Evolutionary conservation across 2,329 filamentous ascomycete species (phyloP).

Genomic region (Rhynchosporium graminicola): DNA sequence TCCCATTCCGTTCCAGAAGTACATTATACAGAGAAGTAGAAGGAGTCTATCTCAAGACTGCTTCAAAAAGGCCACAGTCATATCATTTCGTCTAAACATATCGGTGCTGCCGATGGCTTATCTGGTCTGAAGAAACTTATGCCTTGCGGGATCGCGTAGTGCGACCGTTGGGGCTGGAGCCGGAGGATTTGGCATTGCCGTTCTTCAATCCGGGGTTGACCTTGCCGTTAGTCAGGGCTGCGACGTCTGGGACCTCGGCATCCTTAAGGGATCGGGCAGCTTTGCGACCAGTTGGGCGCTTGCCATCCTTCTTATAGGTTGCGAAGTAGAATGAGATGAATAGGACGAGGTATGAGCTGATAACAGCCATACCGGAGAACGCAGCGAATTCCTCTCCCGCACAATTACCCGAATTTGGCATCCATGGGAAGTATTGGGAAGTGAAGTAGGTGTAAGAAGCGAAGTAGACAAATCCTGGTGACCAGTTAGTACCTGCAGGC

Average conservation of each 20-base stretch:
- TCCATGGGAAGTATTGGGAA: slow-evolving; percentile 81
- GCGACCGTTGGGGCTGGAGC: slow-evolving; percentile 34
- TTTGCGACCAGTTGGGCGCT: slow-evolving; percentile 82
- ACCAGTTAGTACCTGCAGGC: slow-evolving; percentile 31
- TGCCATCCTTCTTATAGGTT: slow-evolving; percentile 86
- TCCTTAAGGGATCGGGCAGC: slow-evolving; percentile 53
- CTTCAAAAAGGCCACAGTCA: slow-evolving; percentile 23
- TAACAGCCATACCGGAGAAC: slow-evolving; percentile 85
- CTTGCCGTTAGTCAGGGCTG: slow-evolving; percentile 38
- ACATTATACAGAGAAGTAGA: slow-evolving; percentile 36
- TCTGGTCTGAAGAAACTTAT: slow-evolving; percentile 28
- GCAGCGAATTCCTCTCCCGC: slow-evolving; percentile 97
- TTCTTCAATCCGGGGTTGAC: slow-evolving; percentile 35
- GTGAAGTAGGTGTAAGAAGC: slow-evolving; percentile 99
- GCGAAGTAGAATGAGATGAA: slow-evolving; percentile 99
- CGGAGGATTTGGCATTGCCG: slow-evolving; percentile 49
- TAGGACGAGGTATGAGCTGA: slow-evolving; percentile 93
- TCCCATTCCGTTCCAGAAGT: slow-evolving; percentile 20
- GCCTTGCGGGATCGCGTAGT: slow-evolving; percentile 42
- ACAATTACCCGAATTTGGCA: slow-evolving; percentile 83
- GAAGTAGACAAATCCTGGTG: slow-evolving; percentile 93
- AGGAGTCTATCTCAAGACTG: slow-evolving; percentile 28
- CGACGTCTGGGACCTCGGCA: slow-evolving; percentile 40
- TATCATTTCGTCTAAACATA: slow-evolving; percentile 12
- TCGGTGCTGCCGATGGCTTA: slow-evolving; percentile 21